Base-by-base conservation (phyloP, 176 grass and related monocot species). In the maize (Zea mays) region DNA sequence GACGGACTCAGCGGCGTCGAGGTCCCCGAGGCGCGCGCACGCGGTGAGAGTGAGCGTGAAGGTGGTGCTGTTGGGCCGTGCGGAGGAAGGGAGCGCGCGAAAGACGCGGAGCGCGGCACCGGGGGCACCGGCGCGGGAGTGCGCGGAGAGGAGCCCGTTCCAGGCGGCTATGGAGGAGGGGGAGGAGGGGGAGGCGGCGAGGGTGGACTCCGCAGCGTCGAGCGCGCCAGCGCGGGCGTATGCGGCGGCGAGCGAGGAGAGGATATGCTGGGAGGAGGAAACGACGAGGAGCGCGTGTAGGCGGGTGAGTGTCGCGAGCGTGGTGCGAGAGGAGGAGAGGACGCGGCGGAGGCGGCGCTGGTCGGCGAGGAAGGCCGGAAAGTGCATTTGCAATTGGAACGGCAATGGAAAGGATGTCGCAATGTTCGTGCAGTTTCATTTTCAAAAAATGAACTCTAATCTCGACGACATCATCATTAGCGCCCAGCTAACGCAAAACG, bases 1-100 rank as follows among this genome's bases (percentile, higher is more conserved):
- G 62, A 92, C 21, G 71, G 39, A 19, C 71, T 86, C 72, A 3
- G 80, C 90, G 11, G 83, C 10, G 47, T 8, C 60, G 34, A 92
- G 61, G 56, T 92, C 76, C 27, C 75, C 54, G 13, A 86, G 74
- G 65, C 84, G 86, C 39, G 80, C 83, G 65, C 86, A 92, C 27
- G 90, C 86, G 42, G 79, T 83, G 62, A 92, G 86, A 60, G 86
- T 80, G 74, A 92, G 75, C 4, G 90, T 92, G 86, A 92, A 86
- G 63, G 90, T 89, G 61, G 86, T 89, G 86, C 90, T 92, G 56
- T 92, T 86, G 56, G 83, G 83, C 37, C 83, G 83, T 55, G 35
- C 79, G 38, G 65, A 41, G 17, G 72, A 7, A 38, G 80, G 70
- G 16, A 92, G 75, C 47, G 78, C 71, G 80, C 76, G 80, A 72